These are phyloP conservation scores for Nepenthes mirabilis DNA, from an alignment of 148 eudicot genomes.

Conservation along the genomic window DNA sequence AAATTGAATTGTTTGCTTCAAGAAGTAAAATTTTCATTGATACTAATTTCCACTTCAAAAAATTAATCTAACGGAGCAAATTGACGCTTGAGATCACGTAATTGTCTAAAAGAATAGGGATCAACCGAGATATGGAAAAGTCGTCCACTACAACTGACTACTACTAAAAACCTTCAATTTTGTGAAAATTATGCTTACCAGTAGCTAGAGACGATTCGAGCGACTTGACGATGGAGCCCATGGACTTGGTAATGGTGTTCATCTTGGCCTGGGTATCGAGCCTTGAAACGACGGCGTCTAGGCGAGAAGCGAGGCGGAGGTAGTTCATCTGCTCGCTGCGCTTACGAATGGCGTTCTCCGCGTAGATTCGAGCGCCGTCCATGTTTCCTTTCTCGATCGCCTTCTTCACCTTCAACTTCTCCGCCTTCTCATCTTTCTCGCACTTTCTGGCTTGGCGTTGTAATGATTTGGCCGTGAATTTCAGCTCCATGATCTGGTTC, in stretches of 20 bases:
- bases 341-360: conserved; percentile 46
- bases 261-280: conserved; percentile 56
- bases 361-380: conserved; percentile 49
- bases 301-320: conserved; percentile 45
- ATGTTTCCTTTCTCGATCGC: conserved; percentile 50
- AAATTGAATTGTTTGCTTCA: no score
- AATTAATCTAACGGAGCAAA: no score
- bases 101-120: no score
- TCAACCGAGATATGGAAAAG: no score
- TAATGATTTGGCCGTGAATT: conserved; percentile 40
- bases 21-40: no score
- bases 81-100: no score
- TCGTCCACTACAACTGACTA: no score
- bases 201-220: conserved; percentile 35
- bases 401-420: conserved; percentile 40
- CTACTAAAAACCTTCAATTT: background rate
- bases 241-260: conserved; percentile 34
- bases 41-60: no score
- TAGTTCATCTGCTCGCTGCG: conserved; percentile 62
- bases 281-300: conserved; percentile 49
- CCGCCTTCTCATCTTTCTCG: conserved; percentile 47
- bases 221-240: conserved; percentile 40
- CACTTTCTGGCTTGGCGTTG: conserved; percentile 45
- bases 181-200: conserved; percentile 1
- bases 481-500: conserved; percentile 56